Evolutionary conservation across 83 land plant genomes (phyloP), one percentile per base, ranked within the genome.

Genomic region (Isoetes engelmannii): DNA sequence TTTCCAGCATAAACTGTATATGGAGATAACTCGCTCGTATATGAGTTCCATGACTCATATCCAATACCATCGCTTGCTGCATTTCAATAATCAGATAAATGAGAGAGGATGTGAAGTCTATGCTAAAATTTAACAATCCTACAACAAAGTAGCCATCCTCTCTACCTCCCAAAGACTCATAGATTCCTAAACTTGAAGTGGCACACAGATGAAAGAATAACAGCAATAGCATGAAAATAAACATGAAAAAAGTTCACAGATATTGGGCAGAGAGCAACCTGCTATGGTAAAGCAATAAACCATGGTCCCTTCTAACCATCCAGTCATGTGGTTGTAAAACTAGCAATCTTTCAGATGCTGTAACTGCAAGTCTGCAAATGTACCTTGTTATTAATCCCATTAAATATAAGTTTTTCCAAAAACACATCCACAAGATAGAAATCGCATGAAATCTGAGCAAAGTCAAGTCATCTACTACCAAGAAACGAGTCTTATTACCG

Each of bases 301-400:
- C 90, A 63, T 80, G 81, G 45, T 87, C 90, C 80, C 87, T 74
- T 63, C 85, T 77, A 51, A 77, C 21, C 4, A 70, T 57, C 90
- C 90, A 87, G 45, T 84, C 77, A 46, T 78, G 78, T 49, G 87
- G 90, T 75, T 82, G 85, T 44, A 87, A 65, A 65, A 84, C 68
- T 51, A 85, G 74, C 70, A 87, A 64, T 58, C 87, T 84, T 55
- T 87, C 88, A 15, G 85, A 80, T 74, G 90, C 88, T 83, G 84
- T 82, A 45, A 87, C 72, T 7, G 90, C 83, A 50, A 87, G 68
- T 67, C 88, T 86, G 65, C 8, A 67, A 63, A 69, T 1, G 55
- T 12, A 15, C 1, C 55, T 12, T 51, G 55, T 51, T 12, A 12
- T 12, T 51, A 28, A 13, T 50, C 10, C 37, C 37, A 28, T 28